Evolutionary conservation across 805 yeast genomes (phyloP).

Genomic region (Yarrowia sp.): DNA sequence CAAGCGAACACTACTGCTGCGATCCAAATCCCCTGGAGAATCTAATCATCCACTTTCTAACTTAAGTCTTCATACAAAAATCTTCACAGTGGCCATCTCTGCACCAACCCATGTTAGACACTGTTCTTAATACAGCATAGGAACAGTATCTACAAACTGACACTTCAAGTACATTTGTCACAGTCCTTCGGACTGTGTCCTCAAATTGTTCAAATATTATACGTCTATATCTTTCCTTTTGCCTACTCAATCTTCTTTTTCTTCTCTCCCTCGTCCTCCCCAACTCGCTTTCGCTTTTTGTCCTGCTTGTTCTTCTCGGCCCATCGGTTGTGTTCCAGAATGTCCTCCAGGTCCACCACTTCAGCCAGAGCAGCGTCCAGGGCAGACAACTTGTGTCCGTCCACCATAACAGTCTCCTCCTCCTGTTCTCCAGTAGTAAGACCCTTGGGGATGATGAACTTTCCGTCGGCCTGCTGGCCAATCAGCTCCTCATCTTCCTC

Average conservation of each 20-base stretch:
- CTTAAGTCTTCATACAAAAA: no score
- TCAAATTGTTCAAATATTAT: no score
- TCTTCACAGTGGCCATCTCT: no score
- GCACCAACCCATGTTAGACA: no score
- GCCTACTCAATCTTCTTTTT: constrained; percentile 17
- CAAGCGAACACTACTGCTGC: no score
- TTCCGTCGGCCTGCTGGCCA: constrained; percentile 25
- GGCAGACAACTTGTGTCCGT: constrained; percentile 48
- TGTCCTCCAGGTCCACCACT: constrained; percentile 72
- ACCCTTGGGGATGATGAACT: constrained; percentile 26
- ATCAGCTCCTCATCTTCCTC: constrained; percentile 33
- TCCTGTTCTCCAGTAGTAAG: constrained; percentile 32
- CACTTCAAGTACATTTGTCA: no score
- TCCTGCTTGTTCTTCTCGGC: constrained; percentile 42
- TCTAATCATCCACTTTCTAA: no score
- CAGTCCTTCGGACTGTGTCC: no score
- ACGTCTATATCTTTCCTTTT: neutral
- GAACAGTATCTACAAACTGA: no score
- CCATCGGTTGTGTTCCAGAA: constrained; percentile 59
- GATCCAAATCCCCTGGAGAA: no score
- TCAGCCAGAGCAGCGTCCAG: constrained; percentile 81
- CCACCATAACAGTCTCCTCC: constrained; percentile 32
- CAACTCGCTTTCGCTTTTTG: constrained; percentile 25
- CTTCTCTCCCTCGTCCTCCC: constrained; percentile 12
- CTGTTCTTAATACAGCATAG: no score